These are phyloP conservation scores for Podosphaera leucotricha DNA, from an alignment of 2,329 filamentous ascomycete species.

Conservation along the genomic window DNA sequence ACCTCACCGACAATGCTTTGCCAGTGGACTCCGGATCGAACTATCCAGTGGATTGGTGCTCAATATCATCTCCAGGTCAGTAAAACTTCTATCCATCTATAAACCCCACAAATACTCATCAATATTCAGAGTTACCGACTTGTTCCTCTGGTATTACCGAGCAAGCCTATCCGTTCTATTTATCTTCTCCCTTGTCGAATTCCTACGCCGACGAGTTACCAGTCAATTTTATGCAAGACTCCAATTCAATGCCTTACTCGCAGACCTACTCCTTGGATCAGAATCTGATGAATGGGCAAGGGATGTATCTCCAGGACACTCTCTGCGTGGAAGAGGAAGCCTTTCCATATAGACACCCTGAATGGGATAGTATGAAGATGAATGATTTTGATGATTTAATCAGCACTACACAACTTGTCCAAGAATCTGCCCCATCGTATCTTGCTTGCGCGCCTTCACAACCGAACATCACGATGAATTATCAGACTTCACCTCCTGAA, in stretches of 20 bases:
- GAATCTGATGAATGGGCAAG: too few relatives aligned
- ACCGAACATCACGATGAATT: not conserved
- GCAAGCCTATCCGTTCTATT: not conserved
- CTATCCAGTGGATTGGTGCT: not conserved
- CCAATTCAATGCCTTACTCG: not conserved
- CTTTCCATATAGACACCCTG: conserved; percentile 8
- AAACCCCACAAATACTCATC: not conserved
- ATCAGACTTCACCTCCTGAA: conserved; percentile 27
- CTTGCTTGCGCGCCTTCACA: conserved; percentile 20
- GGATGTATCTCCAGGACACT: not conserved
- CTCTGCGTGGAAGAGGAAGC: not conserved
- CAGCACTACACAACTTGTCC: conserved; percentile 34
- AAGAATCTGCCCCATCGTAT: conserved; percentile 30
- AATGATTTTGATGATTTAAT: conserved; percentile 21
- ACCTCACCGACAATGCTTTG: not conserved
- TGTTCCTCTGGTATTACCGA: not conserved
- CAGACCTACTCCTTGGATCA: not conserved
- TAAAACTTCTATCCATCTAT: not conserved
- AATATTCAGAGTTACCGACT: not conserved
- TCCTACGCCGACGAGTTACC: not conserved
- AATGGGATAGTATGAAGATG: conserved; percentile 24
- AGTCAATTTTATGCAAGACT: not conserved
- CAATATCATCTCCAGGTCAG: not conserved
- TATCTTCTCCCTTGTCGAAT: not conserved
- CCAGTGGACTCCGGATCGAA: not conserved